Base-by-base conservation (phyloP, 2,329 filamentous ascomycete species). In the Aspergillus carbonarius region DNA sequence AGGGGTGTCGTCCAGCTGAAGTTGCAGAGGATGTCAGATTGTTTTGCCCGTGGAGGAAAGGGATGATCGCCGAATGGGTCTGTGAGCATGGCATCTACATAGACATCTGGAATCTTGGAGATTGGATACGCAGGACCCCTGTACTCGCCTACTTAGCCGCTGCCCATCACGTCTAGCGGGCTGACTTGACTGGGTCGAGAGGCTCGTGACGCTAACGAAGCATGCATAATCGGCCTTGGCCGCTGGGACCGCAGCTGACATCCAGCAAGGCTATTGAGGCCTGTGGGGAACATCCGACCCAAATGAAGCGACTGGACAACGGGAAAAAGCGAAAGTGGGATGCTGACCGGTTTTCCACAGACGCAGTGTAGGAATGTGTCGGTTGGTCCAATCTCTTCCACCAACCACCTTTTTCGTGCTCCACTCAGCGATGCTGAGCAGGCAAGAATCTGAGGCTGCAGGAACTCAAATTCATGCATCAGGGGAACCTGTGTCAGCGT, bases 171-270 rank as follows among this genome's bases (percentile, higher is more conserved):
- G 27, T 12, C 25, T 48, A 15, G 9, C n/a, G 44, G 25, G 44
- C 25, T 30, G 30, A 20, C 15, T 27, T 27, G 47, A 34, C 18
- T 30, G 32, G 18, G 23, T 27, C 15, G 2, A 42, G 25, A 13
- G 17, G 53, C 42, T 57, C 55, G 48, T 40, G 32, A 49, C 12
- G 37, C 44, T 47, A 39, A 44, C 35, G 55, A 58, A 34, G 39
- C 23, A 37, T 48, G 18, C 46, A 40, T 55, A 27, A 51, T 44
- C 52, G 46, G 42, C n/a, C 15, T 32, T 58, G 55, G 59, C 53
- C 52, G 59, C 59, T 54, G 17, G 37, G 54, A 15, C 54, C 44
- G 60, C 54, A 61, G 60, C 57, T 57, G 57, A 60, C 46, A 48
- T 30, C n/a, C 44, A n/a, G 18, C 44, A 48, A 25, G 42, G 23